phyloP scores from a whole-genome alignment of 331 rosid genomes.

The Acacia pycnantha region DNA sequence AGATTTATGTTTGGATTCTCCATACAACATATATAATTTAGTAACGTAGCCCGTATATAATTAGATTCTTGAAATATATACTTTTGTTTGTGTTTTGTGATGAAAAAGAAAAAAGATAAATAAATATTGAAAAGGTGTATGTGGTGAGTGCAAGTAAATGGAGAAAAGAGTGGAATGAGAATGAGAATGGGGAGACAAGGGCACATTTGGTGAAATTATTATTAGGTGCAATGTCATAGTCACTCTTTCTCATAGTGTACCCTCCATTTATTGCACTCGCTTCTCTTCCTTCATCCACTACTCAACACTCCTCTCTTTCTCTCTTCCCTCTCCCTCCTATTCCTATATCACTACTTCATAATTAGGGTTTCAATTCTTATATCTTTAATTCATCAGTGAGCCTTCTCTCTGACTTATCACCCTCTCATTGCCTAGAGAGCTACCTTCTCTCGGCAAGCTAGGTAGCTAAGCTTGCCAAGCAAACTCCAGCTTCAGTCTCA shows the following conservation, averaged over 20 bases:
- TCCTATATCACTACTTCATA: not conserved
- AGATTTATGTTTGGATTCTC: not conserved
- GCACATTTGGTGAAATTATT: constrained; percentile 56
- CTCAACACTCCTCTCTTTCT: constrained; percentile 39
- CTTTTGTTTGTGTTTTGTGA: not conserved
- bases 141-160: constrained; percentile 26
- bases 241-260: constrained; percentile 67
- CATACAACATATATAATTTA: not conserved
- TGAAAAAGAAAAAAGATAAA: not conserved
- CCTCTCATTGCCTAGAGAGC: constrained; percentile 40
- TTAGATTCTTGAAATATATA: not conserved
- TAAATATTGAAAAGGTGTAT: not conserved
- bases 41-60: not conserved
- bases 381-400: not conserved
- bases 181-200: constrained; percentile 58
- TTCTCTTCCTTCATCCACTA: constrained; percentile 80
- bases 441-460: constrained; percentile 31
- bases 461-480: not conserved
- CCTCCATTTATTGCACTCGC: constrained; percentile 72
- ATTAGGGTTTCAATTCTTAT: constrained; percentile 53
- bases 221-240: constrained; percentile 69
- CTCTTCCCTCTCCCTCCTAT: constrained; percentile 27
- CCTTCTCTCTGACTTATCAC: constrained; percentile 25
- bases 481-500: constrained; percentile 32
- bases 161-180: constrained; percentile 23